Evolutionary conservation across 352 stramenopile species (phyloP), one percentile per base, ranked within the genome.

Genomic region (Globisporangium parvum): DNA sequence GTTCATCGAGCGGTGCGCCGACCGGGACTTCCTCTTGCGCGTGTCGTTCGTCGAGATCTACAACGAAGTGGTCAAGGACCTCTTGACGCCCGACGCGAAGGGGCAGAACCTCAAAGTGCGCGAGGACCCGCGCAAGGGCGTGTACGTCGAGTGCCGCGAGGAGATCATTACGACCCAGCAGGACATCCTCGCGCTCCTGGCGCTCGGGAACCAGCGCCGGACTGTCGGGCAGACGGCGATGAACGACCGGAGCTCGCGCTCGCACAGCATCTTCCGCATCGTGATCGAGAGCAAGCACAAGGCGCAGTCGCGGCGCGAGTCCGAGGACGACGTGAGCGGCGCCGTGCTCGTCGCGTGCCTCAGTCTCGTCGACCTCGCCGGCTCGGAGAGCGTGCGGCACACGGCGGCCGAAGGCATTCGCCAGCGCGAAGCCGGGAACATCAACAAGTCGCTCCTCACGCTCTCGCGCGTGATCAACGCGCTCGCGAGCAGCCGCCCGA

Each of bases 11-110:
- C 68, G 82, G 23, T 80, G 81, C 57, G 66, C 61, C 6, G 77
- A 98, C 55, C 75, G 95, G 14, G 85, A 98, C 52, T 99, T 98
- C 69, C 69, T 98, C 14, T 69, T 99, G 33, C 83, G 96, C 37
- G 95, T 97, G 17, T 98, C 92, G n/a, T 99, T 98, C 65, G 78
- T 99, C 37, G 97, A 99, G 74, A 99, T 99, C 62, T 99, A 99
- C 77, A 99, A 99, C 64, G 97, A 99, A 75, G 91, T 98, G 47
- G 92, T 99, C 12, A 73, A 87, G 9, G 97, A 99, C 70, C 74
- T 99, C 47, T 79, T 99, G 9, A 80, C 71, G n/a, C 48, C 66
- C 0, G 69, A 42, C 62, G 76, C 77, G 18, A 69, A 74, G 50
- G 66, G 55, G n/a, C 52, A 47, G 11, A 85, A 65, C 26, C 67